A percentile compares a stretch with the other conserved stretches of the same genome.
Conservation (phyloP, 805 yeast species). For the Candida patagonica region DNA sequence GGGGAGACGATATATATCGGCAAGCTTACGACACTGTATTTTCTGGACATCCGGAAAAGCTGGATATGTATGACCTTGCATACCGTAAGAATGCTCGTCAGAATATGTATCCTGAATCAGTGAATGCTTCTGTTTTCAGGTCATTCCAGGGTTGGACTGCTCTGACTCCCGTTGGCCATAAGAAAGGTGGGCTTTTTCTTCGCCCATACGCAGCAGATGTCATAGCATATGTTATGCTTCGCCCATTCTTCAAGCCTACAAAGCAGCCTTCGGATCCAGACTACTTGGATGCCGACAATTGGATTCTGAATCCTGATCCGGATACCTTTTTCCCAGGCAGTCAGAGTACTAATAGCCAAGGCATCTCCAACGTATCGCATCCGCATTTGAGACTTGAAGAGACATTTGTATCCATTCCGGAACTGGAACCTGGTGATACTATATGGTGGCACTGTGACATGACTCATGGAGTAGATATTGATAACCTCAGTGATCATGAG, state of each 20-base stretch:
- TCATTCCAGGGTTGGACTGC: slow-evolving; percentile 40
- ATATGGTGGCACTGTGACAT: slow-evolving; percentile 39
- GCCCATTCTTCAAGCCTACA: slow-evolving; percentile 32
- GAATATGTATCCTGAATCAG: slow-evolving; percentile 26
- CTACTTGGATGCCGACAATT: not conserved
- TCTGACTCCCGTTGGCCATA: slow-evolving; percentile 29
- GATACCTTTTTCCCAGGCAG: slow-evolving; percentile 20
- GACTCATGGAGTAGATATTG: slow-evolving; percentile 34
- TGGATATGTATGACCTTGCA: slow-evolving; percentile 33
- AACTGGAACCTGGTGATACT: slow-evolving; percentile 34
- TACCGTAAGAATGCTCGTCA: slow-evolving; percentile 27
- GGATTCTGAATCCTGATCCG: slow-evolving; percentile 4
- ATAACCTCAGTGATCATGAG: slow-evolving; percentile 27
- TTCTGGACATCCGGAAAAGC: slow-evolving; percentile 34
- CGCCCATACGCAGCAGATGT: slow-evolving; percentile 31
- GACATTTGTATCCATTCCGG: slow-evolving; percentile 31
- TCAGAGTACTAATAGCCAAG: slow-evolving; percentile 28
- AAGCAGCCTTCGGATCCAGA: slow-evolving; percentile 15
- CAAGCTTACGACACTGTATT: slow-evolving; percentile 29
- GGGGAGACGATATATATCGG: slow-evolving; percentile 37
- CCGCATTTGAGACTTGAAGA: slow-evolving; percentile 30
- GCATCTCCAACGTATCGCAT: slow-evolving; percentile 23
- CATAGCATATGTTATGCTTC: slow-evolving; percentile 33
- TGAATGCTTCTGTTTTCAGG: slow-evolving; percentile 31
- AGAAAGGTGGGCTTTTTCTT: slow-evolving; percentile 34